phyloP scores from a whole-genome alignment of 768 basidiomycete species.

The Xanthoconium purpureum region DNA sequence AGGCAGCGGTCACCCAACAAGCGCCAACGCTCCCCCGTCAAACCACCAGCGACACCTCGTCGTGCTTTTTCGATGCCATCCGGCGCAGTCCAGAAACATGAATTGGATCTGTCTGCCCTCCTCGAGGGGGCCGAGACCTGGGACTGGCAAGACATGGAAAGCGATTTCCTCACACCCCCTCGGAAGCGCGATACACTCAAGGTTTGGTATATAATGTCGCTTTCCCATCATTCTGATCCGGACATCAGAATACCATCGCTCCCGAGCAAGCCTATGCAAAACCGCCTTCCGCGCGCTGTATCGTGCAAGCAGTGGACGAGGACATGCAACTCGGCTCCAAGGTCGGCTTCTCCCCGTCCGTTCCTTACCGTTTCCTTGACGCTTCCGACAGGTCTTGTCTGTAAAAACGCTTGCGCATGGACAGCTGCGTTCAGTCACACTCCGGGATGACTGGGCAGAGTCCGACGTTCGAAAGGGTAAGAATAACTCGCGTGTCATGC shows the following conservation, averaged over 20 bases:
- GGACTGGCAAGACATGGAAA: slow-evolving; percentile 62
- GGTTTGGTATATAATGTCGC: slow-evolving; percentile 10
- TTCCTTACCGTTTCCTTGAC: background rate
- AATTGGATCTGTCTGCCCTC: slow-evolving; percentile 43
- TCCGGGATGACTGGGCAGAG: slow-evolving; percentile 77
- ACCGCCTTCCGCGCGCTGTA: slow-evolving; percentile 52
- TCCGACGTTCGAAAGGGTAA: slow-evolving; percentile 61
- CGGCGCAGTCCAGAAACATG: background rate
- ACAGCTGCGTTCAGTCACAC: slow-evolving; percentile 47
- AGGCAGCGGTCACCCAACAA: slow-evolving; percentile 12
- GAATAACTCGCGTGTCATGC: slow-evolving; percentile 7
- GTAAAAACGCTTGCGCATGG: slow-evolving; percentile 43
- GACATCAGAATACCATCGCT: slow-evolving; percentile 9
- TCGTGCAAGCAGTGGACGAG: slow-evolving; percentile 47
- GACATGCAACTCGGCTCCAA: slow-evolving; percentile 24
- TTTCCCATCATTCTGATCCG: slow-evolving; percentile 1
- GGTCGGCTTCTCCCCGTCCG: slow-evolving; percentile 4
- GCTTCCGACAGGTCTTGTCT: slow-evolving; percentile 42
- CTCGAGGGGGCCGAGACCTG: slow-evolving; percentile 66
- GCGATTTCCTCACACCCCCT: slow-evolving; percentile 47
- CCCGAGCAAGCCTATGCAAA: slow-evolving; percentile 24
- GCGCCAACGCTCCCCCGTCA: slow-evolving; percentile 19
- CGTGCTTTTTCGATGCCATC: slow-evolving; percentile 11
- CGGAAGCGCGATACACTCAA: slow-evolving; percentile 28
- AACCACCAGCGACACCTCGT: slow-evolving; percentile 7